Evolutionary conservation across 75 land plant genomes (phyloP).

Genomic region (Pinus albicaulis): DNA sequence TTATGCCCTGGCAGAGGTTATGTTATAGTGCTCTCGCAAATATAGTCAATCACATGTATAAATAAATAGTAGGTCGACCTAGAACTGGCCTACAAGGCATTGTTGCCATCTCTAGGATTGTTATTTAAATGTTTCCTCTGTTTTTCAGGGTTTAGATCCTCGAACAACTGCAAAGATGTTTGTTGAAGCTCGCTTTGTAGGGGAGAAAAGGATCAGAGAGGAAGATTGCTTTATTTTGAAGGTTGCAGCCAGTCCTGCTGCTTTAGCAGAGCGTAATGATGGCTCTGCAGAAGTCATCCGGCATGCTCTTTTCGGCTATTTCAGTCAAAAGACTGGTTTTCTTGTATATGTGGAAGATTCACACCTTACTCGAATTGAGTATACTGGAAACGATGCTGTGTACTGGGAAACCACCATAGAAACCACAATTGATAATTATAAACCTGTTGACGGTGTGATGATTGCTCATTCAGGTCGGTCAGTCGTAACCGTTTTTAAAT

Average conservation of each 20-base stretch:
- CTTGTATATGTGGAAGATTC: constrained; percentile 71
- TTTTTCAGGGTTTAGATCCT: constrained; percentile 70
- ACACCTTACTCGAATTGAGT: constrained; percentile 57
- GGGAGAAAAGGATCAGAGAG: constrained; percentile 61
- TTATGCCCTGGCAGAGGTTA: not conserved
- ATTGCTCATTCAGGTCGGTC: constrained; percentile 68
- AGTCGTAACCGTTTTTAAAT: constrained; percentile 57
- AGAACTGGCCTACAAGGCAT: no score
- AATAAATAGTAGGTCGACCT: not conserved
- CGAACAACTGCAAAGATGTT: constrained; percentile 51
- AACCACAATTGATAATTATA: constrained; percentile 55
- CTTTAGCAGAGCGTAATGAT: constrained; percentile 46
- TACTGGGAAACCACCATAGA: constrained; percentile 79
- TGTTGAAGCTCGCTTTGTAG: constrained; percentile 51
- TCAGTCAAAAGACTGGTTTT: constrained; percentile 75
- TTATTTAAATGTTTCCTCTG: not conserved
- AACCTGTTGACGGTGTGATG: constrained; percentile 58
- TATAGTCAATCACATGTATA: not conserved
- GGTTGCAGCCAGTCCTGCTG: constrained; percentile 46
- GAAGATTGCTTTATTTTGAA: constrained; percentile 63
- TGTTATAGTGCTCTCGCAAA: not conserved
- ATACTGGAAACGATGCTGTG: constrained; percentile 30
- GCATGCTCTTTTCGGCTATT: constrained; percentile 67
- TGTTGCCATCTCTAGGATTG: not conserved
- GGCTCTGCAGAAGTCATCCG: constrained; percentile 64